Evolutionary conservation across 1,284 basidiomycete species (phyloP).

Genomic region (Ustilago lituana): DNA sequence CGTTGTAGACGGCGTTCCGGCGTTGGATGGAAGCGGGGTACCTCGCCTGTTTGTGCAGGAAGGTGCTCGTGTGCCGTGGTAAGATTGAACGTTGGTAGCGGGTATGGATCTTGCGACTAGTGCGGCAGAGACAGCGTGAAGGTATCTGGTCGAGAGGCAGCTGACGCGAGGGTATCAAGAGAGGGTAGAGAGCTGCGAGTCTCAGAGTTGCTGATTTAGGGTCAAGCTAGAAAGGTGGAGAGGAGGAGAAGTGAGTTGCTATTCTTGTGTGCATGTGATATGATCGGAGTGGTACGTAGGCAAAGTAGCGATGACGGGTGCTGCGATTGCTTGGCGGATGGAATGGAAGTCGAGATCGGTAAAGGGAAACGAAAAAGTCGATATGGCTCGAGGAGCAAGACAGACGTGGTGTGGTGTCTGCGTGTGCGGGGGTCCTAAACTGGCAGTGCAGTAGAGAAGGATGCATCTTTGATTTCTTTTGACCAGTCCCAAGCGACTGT

Average conservation of each 20-base stretch:
- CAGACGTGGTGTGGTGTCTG: neutral
- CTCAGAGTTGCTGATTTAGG: too few relatives aligned
- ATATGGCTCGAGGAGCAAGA: conserved; percentile 35
- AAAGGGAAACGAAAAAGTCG: conserved; percentile 15
- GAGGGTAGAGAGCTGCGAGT: too few relatives aligned
- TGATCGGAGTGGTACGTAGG: conserved; percentile 5
- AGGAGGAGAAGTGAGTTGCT: too few relatives aligned
- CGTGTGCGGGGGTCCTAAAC: conserved; percentile 3
- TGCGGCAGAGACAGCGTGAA: neutral
- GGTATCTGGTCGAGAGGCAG: neutral
- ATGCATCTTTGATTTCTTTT: conserved; percentile 5
- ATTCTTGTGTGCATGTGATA: conserved; percentile 16
- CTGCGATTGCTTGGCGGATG: conserved; percentile 11
- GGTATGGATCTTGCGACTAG: neutral
- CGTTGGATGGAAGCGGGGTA: too few relatives aligned
- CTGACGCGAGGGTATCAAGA: neutral
- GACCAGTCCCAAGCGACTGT: neutral
- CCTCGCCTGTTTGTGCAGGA: too few relatives aligned
- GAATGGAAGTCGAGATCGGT: conserved; percentile 4
- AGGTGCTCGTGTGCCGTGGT: too few relatives aligned
- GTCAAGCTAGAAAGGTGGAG: too few relatives aligned
- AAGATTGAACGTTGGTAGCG: neutral
- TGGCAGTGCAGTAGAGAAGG: too few relatives aligned
- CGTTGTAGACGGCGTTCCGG: too few relatives aligned
- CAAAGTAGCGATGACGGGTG: neutral